Evolutionary conservation across 2,329 filamentous ascomycete species (phyloP), one percentile per base, ranked within the genome.

Genomic region (Sporothrix humicola): DNA sequence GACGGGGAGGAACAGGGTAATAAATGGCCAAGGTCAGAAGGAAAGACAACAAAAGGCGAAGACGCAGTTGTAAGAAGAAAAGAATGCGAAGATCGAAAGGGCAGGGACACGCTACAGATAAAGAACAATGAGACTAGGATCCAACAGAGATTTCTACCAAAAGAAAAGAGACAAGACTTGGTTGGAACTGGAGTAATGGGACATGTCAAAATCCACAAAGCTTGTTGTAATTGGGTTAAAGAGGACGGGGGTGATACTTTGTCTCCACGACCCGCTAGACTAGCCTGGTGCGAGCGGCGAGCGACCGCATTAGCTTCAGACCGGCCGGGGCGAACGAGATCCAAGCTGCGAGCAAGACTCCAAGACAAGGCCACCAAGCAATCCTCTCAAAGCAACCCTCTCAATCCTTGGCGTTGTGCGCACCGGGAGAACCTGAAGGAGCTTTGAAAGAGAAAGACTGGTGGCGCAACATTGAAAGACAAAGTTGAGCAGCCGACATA

Each of bases 251-350:
- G 65, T 37, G 23, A 23, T 3, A 66, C 48, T 46, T 69, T 70
- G 68, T 71, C 54, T 71, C 69, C 69, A 50, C 12, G 13, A 50
- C 42, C 54, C 69, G 54, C 69, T 71, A 71, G 50, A 50, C 42
- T 71, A 59, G 69, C 42, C n/a, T 48, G 31, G 52, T 44, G 52
- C n/a, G 68, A 58, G 68, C 68, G 37, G 68, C 68, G 66, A 52
- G 15, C 68, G 42, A 59, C 20, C 37, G 69, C 20, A 44, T 31
- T 50, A 61, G 42, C 37, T 50, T 4, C 23, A 46, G 26, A 23
- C 54, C 52, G 54, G 37, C 42, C 52, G 20, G 31, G 52, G 68
- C 48, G 66, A 69, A n/a, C 26, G 66, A 59, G 42, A 58, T 50
- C 37, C 42, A 71, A 50, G 31, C 31, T 37, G 4, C 31, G 31